Evolutionary conservation across 1,284 basidiomycete species (phyloP).

Genomic region (Naganishia cerealis): DNA sequence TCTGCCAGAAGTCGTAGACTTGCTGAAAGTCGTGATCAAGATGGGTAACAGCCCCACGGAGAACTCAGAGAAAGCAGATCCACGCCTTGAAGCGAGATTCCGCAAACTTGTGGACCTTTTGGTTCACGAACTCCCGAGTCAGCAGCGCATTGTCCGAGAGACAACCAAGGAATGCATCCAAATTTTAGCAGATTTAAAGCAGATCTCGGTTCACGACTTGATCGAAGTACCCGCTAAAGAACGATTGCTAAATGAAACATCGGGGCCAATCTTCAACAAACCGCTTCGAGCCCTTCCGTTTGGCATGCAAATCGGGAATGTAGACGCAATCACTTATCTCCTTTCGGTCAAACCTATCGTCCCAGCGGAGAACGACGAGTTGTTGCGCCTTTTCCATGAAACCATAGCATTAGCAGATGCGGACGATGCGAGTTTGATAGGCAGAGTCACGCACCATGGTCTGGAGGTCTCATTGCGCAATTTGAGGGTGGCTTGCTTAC

Average conservation of each 20-base stretch:
- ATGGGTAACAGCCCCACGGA: conserved; percentile 62
- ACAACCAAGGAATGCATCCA: conserved; percentile 81
- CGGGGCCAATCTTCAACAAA: conserved; percentile 83
- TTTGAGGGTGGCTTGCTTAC: conserved; percentile 92
- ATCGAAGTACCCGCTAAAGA: conserved; percentile 77
- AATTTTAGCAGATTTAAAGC: conserved; percentile 73
- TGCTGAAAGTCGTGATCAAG: conserved; percentile 73
- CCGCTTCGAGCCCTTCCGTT: conserved; percentile 95
- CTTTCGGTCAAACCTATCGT: conserved; percentile 79
- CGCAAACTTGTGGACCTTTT: conserved; percentile 75
- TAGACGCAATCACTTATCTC: conserved; percentile 94
- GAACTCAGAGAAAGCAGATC: conserved; percentile 40
- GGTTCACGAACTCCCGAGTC: conserved; percentile 83
- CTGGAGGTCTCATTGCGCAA: conserved; percentile 75
- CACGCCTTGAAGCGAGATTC: conserved; percentile 55
- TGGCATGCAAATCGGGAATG: conserved; percentile 95
- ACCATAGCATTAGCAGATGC: conserved; percentile 93
- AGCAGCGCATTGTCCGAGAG: conserved; percentile 80
- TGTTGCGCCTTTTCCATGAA: conserved; percentile 88
- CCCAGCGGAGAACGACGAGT: conserved; percentile 86
- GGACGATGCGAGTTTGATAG: conserved; percentile 80
- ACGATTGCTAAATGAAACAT: conserved; percentile 66
- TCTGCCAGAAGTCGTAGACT: conserved; percentile 74
- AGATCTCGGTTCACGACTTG: conserved; percentile 72
- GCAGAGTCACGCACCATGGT: conserved; percentile 43